These are phyloP conservation scores for Aquilaria sinensis DNA, from an alignment of 345 rosid genomes.

Conservation along the genomic window DNA sequence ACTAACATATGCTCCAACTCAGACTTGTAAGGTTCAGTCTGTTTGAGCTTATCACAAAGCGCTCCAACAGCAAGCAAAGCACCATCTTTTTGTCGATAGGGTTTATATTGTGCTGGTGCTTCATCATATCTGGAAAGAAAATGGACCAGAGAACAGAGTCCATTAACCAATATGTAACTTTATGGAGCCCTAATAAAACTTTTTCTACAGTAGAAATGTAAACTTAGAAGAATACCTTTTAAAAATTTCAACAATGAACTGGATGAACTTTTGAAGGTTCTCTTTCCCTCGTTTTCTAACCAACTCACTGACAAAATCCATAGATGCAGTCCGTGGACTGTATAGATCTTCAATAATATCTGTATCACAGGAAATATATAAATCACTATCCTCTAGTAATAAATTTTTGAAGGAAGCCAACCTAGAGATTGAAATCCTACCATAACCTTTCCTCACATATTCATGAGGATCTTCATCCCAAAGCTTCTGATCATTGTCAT, in stretches of 20 bases:
- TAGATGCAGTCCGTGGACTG: slow-evolving; percentile 94
- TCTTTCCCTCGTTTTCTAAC: slow-evolving; percentile 94
- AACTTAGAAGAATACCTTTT: slow-evolving; percentile 45
- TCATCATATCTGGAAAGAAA: slow-evolving; percentile 60
- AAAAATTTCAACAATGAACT: slow-evolving; percentile 70
- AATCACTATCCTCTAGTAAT: slow-evolving; percentile 12
- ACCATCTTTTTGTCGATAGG: slow-evolving; percentile 92
- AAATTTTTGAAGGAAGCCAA: slow-evolving; percentile 1
- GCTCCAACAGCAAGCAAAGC: slow-evolving; percentile 98
- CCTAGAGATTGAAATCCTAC: slow-evolving; percentile 39
- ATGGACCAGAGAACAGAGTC: background rate
- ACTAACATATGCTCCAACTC: slow-evolving; percentile 91
- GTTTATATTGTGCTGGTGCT: slow-evolving; percentile 66
- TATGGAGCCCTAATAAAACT: background rate
- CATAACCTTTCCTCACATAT: slow-evolving; percentile 99
- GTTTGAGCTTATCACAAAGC: slow-evolving; percentile 94
- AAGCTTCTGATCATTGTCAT: slow-evolving; percentile 93
- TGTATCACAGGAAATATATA: slow-evolving; percentile 25
- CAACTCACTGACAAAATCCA: slow-evolving; percentile 97
- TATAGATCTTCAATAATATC: slow-evolving; percentile 99
- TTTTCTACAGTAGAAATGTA: background rate
- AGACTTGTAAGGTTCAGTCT: slow-evolving; percentile 88
- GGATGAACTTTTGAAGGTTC: slow-evolving; percentile 88
- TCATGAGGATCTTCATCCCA: slow-evolving; percentile 99
- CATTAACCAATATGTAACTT: background rate